Base-by-base conservation (phyloP, 2,329 filamentous ascomycete genomes). In the Amphichorda felina region DNA sequence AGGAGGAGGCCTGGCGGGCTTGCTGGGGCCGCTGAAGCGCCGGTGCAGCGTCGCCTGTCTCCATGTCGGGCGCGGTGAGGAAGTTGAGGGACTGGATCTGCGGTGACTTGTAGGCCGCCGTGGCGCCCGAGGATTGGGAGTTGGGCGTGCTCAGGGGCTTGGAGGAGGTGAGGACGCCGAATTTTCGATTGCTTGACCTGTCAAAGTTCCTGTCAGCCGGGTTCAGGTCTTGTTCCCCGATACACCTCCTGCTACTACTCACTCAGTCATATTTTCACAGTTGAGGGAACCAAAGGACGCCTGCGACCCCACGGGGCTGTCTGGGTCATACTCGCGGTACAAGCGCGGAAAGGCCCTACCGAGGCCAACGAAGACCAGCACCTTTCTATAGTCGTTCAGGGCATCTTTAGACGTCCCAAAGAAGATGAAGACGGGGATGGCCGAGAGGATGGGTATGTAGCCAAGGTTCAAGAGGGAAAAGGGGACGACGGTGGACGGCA, bases 371-470 rank as follows among this genome's bases (percentile, higher is more conserved):
- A 40, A 41, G 5, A 70, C 45, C 5, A 65, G 44, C 5, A 48
- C 43, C 2, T 41, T 35, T 15, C 68, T 58, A 48, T 75, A 75
- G 35, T 55, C 55, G 38, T 68, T 68, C 40, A 64, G 53, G 9
- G 68, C 67, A 21, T 75, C 70, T 18, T 59, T 60, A n/a, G 66
- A 72, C 39, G 63, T 63, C 31, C 72, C 72, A 37, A 75, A 76
- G 50, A 72, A 72, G 21, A 62, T 29, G 29, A 74, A 67, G 33
- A 75, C 59, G 32, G 64, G 57, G 1, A 68, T 45, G 4, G 60
- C 54, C 3, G 67, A 63, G 3, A 68, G 34, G 36, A 71, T 65
- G 16, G 60, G 42, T 15, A 74, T 58, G 53, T 68, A 76, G 36
- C 56, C 57, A 39, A 60, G 57, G 43, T 70, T 68, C 44, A 70